Percentiles rank a stretch among this genome's conserved stretches.
Evolutionary conservation across 768 basidiomycete species (phyloP).

Genomic region (Termitomyces sp.): DNA sequence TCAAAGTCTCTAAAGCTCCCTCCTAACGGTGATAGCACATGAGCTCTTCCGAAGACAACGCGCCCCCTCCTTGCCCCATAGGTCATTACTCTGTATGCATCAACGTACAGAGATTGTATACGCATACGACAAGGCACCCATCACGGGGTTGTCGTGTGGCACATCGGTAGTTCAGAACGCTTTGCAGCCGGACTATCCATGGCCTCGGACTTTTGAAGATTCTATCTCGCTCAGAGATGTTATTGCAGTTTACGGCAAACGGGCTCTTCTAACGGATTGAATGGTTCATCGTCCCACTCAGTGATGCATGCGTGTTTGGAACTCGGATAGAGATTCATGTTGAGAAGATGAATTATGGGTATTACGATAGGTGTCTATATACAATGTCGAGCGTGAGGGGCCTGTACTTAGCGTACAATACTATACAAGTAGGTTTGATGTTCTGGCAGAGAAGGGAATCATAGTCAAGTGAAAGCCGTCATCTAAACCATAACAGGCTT

Average conservation of each 20-base stretch:
- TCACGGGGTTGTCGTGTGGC: neutral
- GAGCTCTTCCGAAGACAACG: neutral
- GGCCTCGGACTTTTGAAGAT: neutral
- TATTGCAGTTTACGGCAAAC: neutral
- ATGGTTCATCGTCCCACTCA: no score
- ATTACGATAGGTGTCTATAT: no score
- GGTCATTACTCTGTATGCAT: neutral
- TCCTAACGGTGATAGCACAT: neutral
- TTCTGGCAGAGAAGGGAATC: neutral
- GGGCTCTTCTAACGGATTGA: neutral
- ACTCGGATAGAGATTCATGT: neutral
- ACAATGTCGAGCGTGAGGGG: neutral
- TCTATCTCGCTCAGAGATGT: neutral
- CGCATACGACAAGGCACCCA: neutral
- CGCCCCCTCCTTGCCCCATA: no score
- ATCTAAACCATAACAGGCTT: neutral
- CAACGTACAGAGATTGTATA: neutral
- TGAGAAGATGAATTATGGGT: no score
- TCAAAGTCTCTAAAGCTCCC: constrained; percentile 19
- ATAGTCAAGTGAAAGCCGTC: neutral
- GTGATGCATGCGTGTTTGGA: neutral
- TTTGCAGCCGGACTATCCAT: neutral
- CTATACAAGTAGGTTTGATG: neutral
- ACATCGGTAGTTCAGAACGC: neutral
- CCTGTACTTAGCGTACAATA: neutral